Evolutionary conservation across 2,329 filamentous ascomycete species (phyloP), one percentile per base, ranked within the genome.

Genomic region (Canariomyces notabilis): DNA sequence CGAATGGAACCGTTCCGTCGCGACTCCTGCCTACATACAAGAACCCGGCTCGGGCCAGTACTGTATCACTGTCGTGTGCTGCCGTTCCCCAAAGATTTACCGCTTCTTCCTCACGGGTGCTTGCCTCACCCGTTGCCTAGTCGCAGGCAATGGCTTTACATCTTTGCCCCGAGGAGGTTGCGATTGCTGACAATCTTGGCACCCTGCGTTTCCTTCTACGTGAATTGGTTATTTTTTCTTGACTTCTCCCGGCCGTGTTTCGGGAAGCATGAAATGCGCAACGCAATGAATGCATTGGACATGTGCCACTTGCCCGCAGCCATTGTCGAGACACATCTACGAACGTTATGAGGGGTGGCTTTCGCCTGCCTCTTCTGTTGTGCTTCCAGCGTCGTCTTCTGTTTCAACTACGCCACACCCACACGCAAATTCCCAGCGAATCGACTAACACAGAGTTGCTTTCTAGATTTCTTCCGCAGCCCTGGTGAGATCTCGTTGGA

Each of bases 341-440:
- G 9, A 12, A 16, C 22, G 19, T 18, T 15, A 23, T 37, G n/a
- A n/a, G n/a, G n/a, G n/a, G n/a, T n/a, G n/a, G n/a, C n/a, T 42
- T 14, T 44, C 41, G 42, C 42, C 37, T 48, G 42, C 32, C 46
- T 51, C 15, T 51, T 46, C 37, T 21, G 39, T 43, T 40, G 18
- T 20, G 37, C 35, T 42, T 36, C 40, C 48, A 51, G 39, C 46
- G 37, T 49, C 43, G 51, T 22, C 35, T 47, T 51, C n/a, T 51
- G 46, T 54, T 51, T 52, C 49, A 52, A 35, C 47, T 40, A 36
- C 46, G 44, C 47, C 47, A 39, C 42, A 12, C 44, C 41, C 42
- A 47, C 44, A 36, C 42, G 49, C 44, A 36, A 31, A 46, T 22
- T 15, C 34, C 42, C 16, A 47, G 35, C 36, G 41, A 44, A 52